A percentile compares a stretch with the other conserved stretches of the same genome.
Evolutionary conservation across 2,329 filamentous ascomycete species (phyloP).

Genomic region (Fusarium sp.): DNA sequence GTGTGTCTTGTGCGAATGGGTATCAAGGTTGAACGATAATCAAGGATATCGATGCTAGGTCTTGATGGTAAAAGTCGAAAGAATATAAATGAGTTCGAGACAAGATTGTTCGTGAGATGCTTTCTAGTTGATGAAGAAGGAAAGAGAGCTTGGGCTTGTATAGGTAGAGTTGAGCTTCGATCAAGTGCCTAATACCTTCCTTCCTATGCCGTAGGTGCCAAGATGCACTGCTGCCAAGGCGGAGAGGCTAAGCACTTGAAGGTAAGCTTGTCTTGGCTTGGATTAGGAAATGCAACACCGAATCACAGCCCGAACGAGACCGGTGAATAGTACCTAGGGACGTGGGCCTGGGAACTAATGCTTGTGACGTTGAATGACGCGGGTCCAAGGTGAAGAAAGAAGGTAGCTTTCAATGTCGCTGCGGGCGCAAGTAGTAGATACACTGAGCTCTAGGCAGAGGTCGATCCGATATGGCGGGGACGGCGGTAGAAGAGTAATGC

Average conservation of each 20-base stretch:
- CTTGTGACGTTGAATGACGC: slow-evolving; percentile 28
- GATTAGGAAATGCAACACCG: slow-evolving; percentile 21
- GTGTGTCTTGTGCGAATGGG: slow-evolving; percentile 21
- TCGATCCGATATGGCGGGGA: slow-evolving; percentile 17
- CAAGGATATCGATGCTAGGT: slow-evolving; percentile 14
- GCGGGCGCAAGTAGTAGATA: slow-evolving; percentile 15
- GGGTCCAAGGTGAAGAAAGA: slow-evolving; percentile 6
- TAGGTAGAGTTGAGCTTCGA: slow-evolving; percentile 24
- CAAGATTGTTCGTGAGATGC: background rate
- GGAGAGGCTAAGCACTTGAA: slow-evolving; percentile 30
- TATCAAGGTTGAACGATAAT: slow-evolving; percentile 9
- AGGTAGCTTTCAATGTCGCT: slow-evolving; percentile 9
- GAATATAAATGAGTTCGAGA: background rate
- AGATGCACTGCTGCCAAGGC: slow-evolving; percentile 37
- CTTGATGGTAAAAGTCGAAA: slow-evolving; percentile 15
- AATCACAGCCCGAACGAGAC: slow-evolving; percentile 24
- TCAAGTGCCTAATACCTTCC: slow-evolving; percentile 21
- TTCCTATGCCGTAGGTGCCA: slow-evolving; percentile 32
- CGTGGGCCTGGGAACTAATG: slow-evolving; percentile 1
- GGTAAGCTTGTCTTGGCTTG: slow-evolving; percentile 38
- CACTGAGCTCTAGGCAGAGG: slow-evolving; percentile 7
- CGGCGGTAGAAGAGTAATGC: slow-evolving; percentile 5
- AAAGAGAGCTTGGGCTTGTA: slow-evolving; percentile 23
- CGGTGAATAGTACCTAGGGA: background rate
- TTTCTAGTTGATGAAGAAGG: slow-evolving; percentile 9